Conservation (phyloP, 441 rosid species). For the Populus hybrid region DNA sequence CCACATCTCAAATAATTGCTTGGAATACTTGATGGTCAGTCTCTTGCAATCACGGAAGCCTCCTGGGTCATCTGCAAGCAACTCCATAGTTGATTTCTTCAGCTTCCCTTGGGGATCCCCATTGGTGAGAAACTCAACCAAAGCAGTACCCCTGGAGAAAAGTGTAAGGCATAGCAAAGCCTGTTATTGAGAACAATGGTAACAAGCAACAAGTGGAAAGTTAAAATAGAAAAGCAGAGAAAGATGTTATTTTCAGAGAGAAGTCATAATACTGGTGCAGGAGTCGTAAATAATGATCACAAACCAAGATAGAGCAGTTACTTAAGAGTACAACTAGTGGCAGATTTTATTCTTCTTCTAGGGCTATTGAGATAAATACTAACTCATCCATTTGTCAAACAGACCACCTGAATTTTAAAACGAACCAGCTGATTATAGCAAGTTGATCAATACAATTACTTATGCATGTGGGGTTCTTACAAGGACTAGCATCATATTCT, state of each 20-base stretch:
- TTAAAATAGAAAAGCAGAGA: background rate
- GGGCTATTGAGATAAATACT: background rate
- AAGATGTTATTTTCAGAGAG: background rate
- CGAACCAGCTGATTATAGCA: background rate
- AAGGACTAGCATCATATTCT: background rate
- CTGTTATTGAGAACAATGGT: background rate
- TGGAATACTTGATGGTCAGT: conserved; percentile 13
- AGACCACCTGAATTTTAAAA: background rate
- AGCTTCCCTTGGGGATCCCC: conserved; percentile 31
- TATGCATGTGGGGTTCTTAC: background rate
- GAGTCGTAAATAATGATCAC: background rate
- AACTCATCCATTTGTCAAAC: background rate
- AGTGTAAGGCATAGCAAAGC: background rate
- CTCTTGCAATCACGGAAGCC: conserved; percentile 29
- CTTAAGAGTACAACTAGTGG: background rate
- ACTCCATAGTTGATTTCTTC: conserved; percentile 29
- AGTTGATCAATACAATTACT: background rate
- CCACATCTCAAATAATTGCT: conserved; percentile 35
- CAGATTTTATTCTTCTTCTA: background rate
- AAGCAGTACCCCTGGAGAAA: conserved; percentile 17
- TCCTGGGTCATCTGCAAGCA: conserved; percentile 15
- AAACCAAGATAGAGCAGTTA: background rate
- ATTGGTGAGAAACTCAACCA: conserved; percentile 30
- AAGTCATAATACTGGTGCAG: background rate
- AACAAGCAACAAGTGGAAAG: background rate